Evolutionary conservation across 2,329 filamentous ascomycete genomes (phyloP).

Genomic region (Cercospora sojina): DNA sequence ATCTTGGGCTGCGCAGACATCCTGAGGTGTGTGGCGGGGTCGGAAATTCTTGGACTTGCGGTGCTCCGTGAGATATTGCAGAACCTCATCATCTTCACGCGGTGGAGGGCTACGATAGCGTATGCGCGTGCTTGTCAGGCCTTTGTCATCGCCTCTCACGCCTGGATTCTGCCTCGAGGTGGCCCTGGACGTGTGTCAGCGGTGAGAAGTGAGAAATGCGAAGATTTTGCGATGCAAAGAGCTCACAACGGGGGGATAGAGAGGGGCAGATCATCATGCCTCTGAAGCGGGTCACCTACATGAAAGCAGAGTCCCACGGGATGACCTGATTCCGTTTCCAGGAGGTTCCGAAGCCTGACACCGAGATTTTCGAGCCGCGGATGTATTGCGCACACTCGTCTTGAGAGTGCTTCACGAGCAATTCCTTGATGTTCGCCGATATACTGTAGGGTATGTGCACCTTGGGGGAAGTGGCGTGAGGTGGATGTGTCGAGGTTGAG

Average conservation of each 20-base stretch:
- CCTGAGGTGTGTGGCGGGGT: constrained; percentile 26
- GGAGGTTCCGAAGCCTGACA: background rate
- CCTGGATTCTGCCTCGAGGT: background rate
- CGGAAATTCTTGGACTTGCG: constrained; percentile 13
- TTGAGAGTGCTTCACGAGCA: background rate
- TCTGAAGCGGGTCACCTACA: background rate
- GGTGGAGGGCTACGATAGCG: constrained; percentile 25
- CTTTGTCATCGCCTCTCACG: constrained; percentile 16
- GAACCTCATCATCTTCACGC: constrained; percentile 13
- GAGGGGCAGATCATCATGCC: background rate
- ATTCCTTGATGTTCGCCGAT: background rate
- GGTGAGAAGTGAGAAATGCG: background rate
- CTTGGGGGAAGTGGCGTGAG: background rate
- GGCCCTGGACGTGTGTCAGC: background rate
- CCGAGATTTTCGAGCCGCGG: background rate
- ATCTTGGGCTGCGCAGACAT: constrained; percentile 26
- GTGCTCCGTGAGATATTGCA: constrained; percentile 13
- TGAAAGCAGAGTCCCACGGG: background rate
- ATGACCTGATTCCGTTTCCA: background rate
- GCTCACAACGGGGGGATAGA: background rate
- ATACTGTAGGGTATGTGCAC: background rate
- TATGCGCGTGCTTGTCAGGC: constrained; percentile 23
- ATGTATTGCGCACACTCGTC: background rate
- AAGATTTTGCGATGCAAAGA: background rate
- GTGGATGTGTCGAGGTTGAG: constrained; percentile 2